Evolutionary conservation across 495 filamentous ascomycete genomes (phyloP), one percentile per base, ranked within the genome.

Genomic region (Podospora tetraspora): DNA sequence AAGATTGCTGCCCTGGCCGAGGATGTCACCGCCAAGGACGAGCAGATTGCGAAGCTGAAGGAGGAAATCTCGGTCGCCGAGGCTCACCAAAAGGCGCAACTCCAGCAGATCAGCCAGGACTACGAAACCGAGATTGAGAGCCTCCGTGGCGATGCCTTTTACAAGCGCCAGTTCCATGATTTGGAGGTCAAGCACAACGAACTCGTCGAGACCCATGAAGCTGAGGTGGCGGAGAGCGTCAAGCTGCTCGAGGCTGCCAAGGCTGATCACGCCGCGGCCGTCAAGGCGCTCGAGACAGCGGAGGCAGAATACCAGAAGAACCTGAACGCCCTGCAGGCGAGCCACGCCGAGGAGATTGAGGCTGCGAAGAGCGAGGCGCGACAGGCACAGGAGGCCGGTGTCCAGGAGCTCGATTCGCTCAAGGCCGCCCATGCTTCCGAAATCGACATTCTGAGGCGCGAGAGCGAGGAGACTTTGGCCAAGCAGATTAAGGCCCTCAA

Each of bases 91-190:
- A 74, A 80, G 61, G 75, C 81, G 67, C 80, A 85, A 64, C 76
- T 87, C 22, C 72, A 81, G 70, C 79, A 80, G 59, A 67, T 87
- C 68, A 83, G 83, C 29, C 76, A 84, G 63, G 85, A 87, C 56
- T 85, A 85, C 70, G 80, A 85, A 64, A 76, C 79, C 24, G 85
- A 87, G 69, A 86, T 87, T 56, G 85, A 86, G 69, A 81, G 82
- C 58, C 80, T 86, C n/a, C 79, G 80, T 25, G 84, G 83, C 23
- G 83, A 85, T 69, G 83, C 85, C 34, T 83, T 82, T 66, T 83
- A 85, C 72, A 85, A 83, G 73, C 80, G 82, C 62, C 79, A 85
- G 68, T 85, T 83, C 68, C 77, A 85, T 57, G 81, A 81, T 30
- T 76, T 86, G 19, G 80, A 84, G 61, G 74, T 71, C 23, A 80